A percentile compares a stretch with the other conserved stretches of the same genome.
Evolutionary conservation across 371 early-diverging fungal genomes (phyloP).

Genomic region (Mortierella sp.): DNA sequence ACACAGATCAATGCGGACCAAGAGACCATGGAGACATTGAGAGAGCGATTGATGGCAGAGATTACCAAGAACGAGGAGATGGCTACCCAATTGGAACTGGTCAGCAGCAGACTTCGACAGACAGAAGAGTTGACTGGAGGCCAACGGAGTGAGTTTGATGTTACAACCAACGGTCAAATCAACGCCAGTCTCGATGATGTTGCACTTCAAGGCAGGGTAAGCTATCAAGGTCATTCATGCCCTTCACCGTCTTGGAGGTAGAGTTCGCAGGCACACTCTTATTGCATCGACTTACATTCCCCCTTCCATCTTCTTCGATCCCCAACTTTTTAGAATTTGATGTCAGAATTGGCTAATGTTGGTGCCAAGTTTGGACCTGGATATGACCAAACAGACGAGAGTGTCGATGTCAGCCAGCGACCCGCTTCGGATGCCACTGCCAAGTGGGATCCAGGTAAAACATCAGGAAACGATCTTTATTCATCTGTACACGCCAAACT

Average conservation of each 20-base stretch:
- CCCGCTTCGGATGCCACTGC: neutral
- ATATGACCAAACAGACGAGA: slow-evolving; percentile 5
- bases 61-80: slow-evolving; percentile 37
- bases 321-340: slow-evolving; percentile 20
- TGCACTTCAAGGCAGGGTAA: slow-evolving; percentile 22
- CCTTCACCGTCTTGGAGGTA: neutral
- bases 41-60: slow-evolving; percentile 34
- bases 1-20: slow-evolving; percentile 38
- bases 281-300: neutral
- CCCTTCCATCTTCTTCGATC: neutral
- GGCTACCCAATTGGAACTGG: slow-evolving; percentile 27
- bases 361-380: slow-evolving; percentile 29
- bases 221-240: neutral
- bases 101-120: slow-evolving; percentile 29
- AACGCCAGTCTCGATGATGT: slow-evolving; percentile 10
- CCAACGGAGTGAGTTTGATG: slow-evolving; percentile 24
- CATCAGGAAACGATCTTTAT: neutral
- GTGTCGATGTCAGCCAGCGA: neutral
- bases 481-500: no score
- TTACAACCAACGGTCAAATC: slow-evolving; percentile 5
- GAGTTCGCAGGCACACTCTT: neutral
- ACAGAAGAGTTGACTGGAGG: slow-evolving; percentile 33
- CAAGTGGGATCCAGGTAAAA: slow-evolving; percentile 19
- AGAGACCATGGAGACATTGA: slow-evolving; percentile 28
- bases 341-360: slow-evolving; percentile 34